A percentile compares a stretch with the other conserved stretches of the same genome.
phyloP scores from a whole-genome alignment of 2,329 filamentous ascomycete species.

The Aspergillus aculeatinus region DNA sequence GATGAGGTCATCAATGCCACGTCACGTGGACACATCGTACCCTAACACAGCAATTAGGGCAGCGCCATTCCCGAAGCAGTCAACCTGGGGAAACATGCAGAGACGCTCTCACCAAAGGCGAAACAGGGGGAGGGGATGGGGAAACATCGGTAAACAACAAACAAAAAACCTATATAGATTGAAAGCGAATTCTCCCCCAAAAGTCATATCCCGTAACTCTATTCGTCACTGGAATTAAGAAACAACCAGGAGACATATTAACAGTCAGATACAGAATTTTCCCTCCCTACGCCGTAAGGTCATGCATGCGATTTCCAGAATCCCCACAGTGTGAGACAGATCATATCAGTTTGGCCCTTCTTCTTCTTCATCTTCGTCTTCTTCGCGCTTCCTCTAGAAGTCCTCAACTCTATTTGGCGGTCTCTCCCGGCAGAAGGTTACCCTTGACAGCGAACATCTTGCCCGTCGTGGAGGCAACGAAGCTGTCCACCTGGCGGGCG shows the following conservation, averaged over 20 bases:
- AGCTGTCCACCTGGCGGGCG: constrained; percentile 93
- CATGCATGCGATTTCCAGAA: constrained; percentile 43
- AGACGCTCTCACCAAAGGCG: neutral
- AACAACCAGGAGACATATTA: constrained; percentile 38
- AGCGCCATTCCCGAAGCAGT: neutral
- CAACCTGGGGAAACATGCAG: neutral
- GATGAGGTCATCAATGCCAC: constrained; percentile 3
- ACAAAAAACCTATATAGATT: neutral
- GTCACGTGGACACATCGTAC: neutral
- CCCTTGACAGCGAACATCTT: constrained; percentile 98
- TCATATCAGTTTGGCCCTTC: neutral
- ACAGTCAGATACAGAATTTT: constrained; percentile 43
- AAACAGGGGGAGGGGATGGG: neutral
- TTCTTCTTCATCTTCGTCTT: constrained; percentile 23
- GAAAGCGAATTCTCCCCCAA: neutral
- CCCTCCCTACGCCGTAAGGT: constrained; percentile 46
- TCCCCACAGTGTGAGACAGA: constrained; percentile 25
- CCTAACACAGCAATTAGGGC: neutral
- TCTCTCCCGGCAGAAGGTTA: constrained; percentile 61
- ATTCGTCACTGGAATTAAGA: constrained; percentile 33
- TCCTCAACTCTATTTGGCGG: constrained; percentile 32
- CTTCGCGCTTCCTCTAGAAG: constrained; percentile 14
- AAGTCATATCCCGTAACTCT: constrained; percentile 26
- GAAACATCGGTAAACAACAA: neutral
- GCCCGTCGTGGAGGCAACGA: constrained; percentile 83